Conservation (phyloP, 2,329 filamentous ascomycete species). For the Mycogone perniciosa region DNA sequence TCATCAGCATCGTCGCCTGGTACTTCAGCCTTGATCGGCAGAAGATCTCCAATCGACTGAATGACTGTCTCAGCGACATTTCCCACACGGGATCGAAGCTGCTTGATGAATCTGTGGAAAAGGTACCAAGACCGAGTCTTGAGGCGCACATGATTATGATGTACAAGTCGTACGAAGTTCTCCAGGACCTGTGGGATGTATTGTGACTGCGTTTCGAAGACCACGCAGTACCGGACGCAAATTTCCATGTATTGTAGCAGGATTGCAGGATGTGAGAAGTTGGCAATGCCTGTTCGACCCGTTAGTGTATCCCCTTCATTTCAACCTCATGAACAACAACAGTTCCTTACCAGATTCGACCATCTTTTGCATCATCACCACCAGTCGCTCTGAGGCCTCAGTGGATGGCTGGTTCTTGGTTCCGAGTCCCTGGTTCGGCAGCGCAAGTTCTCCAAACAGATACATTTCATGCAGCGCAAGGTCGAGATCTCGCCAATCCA, state of each 20-base stretch:
- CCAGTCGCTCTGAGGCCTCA: constrained; percentile 71
- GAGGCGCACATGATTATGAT: constrained; percentile 81
- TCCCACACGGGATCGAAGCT: constrained; percentile 74
- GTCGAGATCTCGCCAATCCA: constrained; percentile 95
- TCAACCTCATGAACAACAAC: not conserved
- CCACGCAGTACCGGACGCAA: constrained; percentile 85
- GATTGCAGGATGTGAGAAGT: constrained; percentile 83
- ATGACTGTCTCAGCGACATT: constrained; percentile 90
- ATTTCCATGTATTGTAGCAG: constrained; percentile 98
- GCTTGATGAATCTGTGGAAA: constrained; percentile 87
- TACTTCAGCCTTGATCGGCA: constrained; percentile 86
- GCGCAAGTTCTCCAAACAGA: constrained; percentile 88
- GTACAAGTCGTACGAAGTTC: constrained; percentile 83
- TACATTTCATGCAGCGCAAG: constrained; percentile 93
- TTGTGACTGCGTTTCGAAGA: constrained; percentile 79
- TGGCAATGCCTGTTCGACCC: constrained; percentile 60
- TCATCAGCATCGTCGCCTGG: constrained; percentile 71
- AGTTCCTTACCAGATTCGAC: constrained; percentile 72
- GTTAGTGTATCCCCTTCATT: constrained; percentile 18
- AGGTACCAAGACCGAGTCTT: constrained; percentile 94
- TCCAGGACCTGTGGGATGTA: constrained; percentile 84
- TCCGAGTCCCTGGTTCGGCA: constrained; percentile 80
- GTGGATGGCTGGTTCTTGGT: constrained; percentile 76
- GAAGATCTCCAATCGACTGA: constrained; percentile 77
- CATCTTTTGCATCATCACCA: constrained; percentile 93